phyloP scores from a whole-genome alignment of 2,329 filamentous ascomycete species.

The Calonectria honghensis region DNA sequence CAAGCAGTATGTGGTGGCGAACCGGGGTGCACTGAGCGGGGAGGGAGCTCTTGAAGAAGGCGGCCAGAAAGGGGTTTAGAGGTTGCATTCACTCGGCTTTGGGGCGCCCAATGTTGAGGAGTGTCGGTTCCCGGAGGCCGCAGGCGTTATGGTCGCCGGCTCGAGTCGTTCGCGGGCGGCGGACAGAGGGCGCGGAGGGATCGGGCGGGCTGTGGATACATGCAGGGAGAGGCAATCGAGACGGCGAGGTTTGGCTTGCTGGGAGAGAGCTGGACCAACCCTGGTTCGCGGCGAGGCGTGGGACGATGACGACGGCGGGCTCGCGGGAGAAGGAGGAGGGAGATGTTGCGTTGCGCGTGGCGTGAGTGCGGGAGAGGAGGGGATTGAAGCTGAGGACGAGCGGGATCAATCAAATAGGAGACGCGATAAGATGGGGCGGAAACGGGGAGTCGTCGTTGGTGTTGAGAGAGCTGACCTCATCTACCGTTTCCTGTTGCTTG shows the following conservation, averaged over 20 bases:
- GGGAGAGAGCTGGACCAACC: slow-evolving; percentile 41
- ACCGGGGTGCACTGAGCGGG: slow-evolving; percentile 92
- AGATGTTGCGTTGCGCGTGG: slow-evolving; percentile 38
- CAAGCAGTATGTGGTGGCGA: slow-evolving; percentile 94
- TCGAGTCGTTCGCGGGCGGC: slow-evolving; percentile 39
- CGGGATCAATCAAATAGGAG: slow-evolving; percentile 32
- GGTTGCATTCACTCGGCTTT: slow-evolving; percentile 85
- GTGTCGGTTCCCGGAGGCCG: slow-evolving; percentile 54
- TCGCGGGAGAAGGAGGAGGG: slow-evolving; percentile 37
- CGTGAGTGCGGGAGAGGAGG: slow-evolving; percentile 35
- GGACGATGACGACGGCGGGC: slow-evolving; percentile 48
- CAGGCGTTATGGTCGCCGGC: slow-evolving; percentile 46
- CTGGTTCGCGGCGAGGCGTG: slow-evolving; percentile 52
- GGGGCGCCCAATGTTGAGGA: slow-evolving; percentile 52
- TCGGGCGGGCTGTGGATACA: slow-evolving; percentile 50
- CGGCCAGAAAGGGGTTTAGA: slow-evolving; percentile 98
- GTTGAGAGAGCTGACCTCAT: slow-evolving; percentile 53
- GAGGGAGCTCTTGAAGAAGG: slow-evolving; percentile 98
- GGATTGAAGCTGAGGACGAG: slow-evolving; percentile 31
- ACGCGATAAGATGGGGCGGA: slow-evolving; percentile 51
- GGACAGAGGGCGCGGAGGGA: slow-evolving; percentile 40
- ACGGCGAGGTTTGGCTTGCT: slow-evolving; percentile 31
- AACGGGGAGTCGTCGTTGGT: slow-evolving; percentile 49
- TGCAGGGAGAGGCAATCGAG: slow-evolving; percentile 47
- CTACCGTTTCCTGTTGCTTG: slow-evolving; percentile 36